Base-by-base conservation (phyloP, 2,329 filamentous ascomycete species). In the Boeremia lycopersici region DNA sequence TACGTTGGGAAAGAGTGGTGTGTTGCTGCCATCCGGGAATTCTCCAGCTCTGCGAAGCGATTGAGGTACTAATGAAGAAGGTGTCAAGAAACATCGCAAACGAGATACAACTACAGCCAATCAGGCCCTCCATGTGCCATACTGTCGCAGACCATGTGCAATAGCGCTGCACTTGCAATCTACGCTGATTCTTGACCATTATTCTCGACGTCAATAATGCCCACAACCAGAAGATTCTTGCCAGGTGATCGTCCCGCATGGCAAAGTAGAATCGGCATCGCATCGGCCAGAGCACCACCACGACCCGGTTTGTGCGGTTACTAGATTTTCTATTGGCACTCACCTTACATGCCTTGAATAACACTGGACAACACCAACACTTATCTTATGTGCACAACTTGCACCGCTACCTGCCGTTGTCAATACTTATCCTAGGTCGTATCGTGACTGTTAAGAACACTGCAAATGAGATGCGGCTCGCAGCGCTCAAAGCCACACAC, bases 241-340 rank as follows among this genome's bases (percentile, higher is more conserved):
- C 10, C 45, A 49, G 45, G 30, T 49, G 35, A 36, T 49, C 41
- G 12, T 46, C 35, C 28, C 11, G 39, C 19, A 41, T 40, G 25
- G 41, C 23, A 47, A 47, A 46, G 41, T 34, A 26, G 13, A 42
- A 19, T 41, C 47, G 52, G 52, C 52, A 55, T 42, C 36, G 52
- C 36, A 50, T 55, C 52, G 52, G 52, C 47, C 7, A 50, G 33
- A 19, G 38, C 30, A 38, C 47, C 30, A 38, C 47, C 46, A 47
- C 36, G 25, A 17, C 4, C 33, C 36, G 46, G 52, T 41, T 44
- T 29, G 52, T 55, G 52, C 47, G 42, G 38, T 42, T 41, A 26
- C 52, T 38, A 48, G 19, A 34, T 36, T 41, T 50, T 45, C 35
- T 31, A 46, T 42, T 47, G 36, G 46, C 26, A 23, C 46, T 49